Conservation (phyloP, 129 eudicot species). For the Saposhnikovia divaricata region DNA sequence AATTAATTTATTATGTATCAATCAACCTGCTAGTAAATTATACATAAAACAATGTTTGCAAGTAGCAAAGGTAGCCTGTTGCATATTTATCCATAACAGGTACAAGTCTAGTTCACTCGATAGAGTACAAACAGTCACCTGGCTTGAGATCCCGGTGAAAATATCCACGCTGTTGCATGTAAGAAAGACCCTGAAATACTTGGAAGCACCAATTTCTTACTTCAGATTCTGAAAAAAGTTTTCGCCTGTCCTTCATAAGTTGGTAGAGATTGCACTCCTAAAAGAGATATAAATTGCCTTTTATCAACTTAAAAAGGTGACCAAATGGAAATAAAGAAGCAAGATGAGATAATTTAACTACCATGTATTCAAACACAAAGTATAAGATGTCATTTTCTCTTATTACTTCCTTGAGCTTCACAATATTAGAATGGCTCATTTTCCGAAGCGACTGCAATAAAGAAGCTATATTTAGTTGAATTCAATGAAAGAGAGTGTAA, state of each 20-base stretch:
- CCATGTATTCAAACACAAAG: constrained; percentile 98
- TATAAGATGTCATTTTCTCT: constrained; percentile 87
- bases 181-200: constrained; percentile 96
- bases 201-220: constrained; percentile 96
- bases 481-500: not conserved
- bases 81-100: not conserved
- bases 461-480: not conserved
- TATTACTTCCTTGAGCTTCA: constrained; percentile 96
- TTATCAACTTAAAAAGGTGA: not conserved
- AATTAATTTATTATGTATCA: not conserved
- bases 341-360: constrained; percentile 9
- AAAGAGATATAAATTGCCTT: not conserved
- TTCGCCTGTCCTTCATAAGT: constrained; percentile 75
- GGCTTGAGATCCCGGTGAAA: constrained; percentile 99
- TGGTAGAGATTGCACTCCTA: constrained; percentile 92
- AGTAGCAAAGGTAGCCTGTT: not conserved
- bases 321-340: not conserved
- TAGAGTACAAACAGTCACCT: constrained; percentile 34
- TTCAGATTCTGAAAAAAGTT: constrained; percentile 73
- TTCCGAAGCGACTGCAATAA: constrained; percentile 72
- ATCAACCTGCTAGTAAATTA: not conserved
- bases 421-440: constrained; percentile 95
- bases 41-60: not conserved
- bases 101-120: constrained; percentile 1
- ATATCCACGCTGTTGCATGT: constrained; percentile 92